Percentiles rank a stretch among this genome's conserved stretches.
These are phyloP conservation scores for Cronartium ribicola DNA, from an alignment of 1,284 basidiomycete species.

Conservation along the genomic window DNA sequence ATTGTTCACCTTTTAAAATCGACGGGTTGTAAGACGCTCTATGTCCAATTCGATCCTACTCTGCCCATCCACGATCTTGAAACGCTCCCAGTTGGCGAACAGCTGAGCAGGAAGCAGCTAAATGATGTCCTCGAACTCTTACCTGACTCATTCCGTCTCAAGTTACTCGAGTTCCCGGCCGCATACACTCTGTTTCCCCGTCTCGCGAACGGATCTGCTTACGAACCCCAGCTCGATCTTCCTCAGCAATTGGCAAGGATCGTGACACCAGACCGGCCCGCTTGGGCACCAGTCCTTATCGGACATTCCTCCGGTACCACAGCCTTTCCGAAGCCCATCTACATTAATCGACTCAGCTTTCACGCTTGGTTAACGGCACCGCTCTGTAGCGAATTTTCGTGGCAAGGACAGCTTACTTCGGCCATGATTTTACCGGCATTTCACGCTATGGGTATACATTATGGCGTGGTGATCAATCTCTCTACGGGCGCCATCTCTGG, in stretches of 20 bases:
- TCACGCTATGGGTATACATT: not conserved
- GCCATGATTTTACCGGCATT: too few relatives aligned
- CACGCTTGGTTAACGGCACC: too few relatives aligned
- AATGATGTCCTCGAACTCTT: not conserved
- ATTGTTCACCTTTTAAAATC: slow-evolving; percentile 52
- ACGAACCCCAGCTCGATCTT: not conserved
- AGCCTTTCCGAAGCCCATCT: too few relatives aligned
- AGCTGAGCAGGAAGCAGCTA: not conserved
- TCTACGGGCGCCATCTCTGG: not conserved
- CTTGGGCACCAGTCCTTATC: not conserved
- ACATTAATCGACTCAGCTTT: too few relatives aligned
- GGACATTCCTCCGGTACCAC: too few relatives aligned
- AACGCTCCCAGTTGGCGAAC: not conserved
- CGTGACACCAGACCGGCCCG: not conserved
- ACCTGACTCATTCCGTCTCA: not conserved
- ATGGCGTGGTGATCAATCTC: not conserved
- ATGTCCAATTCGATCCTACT: slow-evolving; percentile 43
- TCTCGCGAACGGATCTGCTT: not conserved
- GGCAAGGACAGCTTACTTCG: too few relatives aligned
- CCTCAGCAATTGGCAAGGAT: not conserved
- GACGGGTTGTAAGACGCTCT: slow-evolving; percentile 48
- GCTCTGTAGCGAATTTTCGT: too few relatives aligned
- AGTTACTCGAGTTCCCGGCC: not conserved
- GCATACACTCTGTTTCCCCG: not conserved
- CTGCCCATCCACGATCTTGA: not conserved